Base-by-base conservation (phyloP, 2,329 filamentous ascomycete species). In the Penicillium occitanis region DNA sequence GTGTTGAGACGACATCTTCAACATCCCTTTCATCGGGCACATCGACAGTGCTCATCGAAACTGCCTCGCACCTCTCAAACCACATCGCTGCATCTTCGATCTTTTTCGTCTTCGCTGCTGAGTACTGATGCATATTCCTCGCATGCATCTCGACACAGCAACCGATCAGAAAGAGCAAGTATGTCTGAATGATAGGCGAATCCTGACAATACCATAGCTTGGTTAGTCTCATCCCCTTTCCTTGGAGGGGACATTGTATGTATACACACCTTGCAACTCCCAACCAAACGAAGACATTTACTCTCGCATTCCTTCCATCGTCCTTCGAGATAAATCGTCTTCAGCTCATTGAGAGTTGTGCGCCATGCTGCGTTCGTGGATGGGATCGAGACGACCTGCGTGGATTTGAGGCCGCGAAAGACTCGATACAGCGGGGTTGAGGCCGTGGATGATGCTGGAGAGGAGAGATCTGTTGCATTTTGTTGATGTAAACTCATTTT, bases 71-170 rank as follows among this genome's bases (percentile, higher is more conserved):
- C 46, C 19, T 63, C 51, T 66, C 61, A 25, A 66, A 59, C 65
- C 65, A 66, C 13, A 44, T 22, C 8, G 46, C 55, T 28, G 65
- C 65, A 28, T 66, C 53, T 60, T 55, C 46, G 14, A 66, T 53
- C 33, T 63, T 66, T 19, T 66, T 66, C 19, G 51, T 13, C 10
- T 66, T 66, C 4, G 50, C 65, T 50, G 53, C 35, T n/a, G 65
- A 66, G 44, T 66, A 66, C 28, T 66, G 65, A 37, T 66, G 65
- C 65, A 66, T 66, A 17, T 66, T 66, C 33, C 53, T 66, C 13
- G 65, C 65, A 46, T 66, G 51, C n/a, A 66, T 66, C 42, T 66
- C 65, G n/a, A 63, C 61, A 28, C 65, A 66, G 35, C 35, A 59
- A 14, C 60, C 65, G 33, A 63, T 66, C 25, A 66, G 25, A 60